A percentile compares a stretch with the other conserved stretches of the same genome.
phyloP scores from a whole-genome alignment of 139 green algal species.

The Diplosphaera chodatii region DNA sequence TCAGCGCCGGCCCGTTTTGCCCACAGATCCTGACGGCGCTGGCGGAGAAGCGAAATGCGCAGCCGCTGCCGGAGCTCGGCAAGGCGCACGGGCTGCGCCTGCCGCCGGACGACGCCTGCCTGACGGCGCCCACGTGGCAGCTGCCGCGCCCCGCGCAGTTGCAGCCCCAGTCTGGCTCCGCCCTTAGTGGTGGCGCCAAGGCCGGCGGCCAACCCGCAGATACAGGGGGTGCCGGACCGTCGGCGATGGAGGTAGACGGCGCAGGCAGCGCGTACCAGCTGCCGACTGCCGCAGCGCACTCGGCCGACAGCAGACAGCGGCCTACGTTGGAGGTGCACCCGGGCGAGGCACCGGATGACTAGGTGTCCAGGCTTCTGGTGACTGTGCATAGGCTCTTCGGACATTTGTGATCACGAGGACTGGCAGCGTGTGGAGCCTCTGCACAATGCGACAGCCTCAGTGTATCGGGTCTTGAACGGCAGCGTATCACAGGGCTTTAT shows the following conservation, averaged over 20 bases:
- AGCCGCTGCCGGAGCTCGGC: slow-evolving; percentile 30
- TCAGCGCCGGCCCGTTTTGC: background rate
- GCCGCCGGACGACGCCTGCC: background rate
- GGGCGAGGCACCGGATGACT: background rate
- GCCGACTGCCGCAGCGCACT: background rate
- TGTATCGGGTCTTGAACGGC: too few species aligned
- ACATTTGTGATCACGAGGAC: background rate
- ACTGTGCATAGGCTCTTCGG: too few species aligned
- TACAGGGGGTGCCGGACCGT: background rate
- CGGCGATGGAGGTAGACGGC: background rate
- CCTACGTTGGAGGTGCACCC: background rate
- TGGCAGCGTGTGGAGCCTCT: too few species aligned
- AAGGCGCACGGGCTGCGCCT: slow-evolving; percentile 21
- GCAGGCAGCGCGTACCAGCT: background rate
- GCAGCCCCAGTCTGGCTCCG: background rate
- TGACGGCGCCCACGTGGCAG: background rate
- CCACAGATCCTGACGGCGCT: slow-evolving; percentile 24
- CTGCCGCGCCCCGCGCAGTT: background rate
- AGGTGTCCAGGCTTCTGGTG: too few species aligned
- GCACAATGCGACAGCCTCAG: too few species aligned
- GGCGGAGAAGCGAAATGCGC: slow-evolving; percentile 34
- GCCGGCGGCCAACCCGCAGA: too few species aligned
- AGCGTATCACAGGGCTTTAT: too few species aligned
- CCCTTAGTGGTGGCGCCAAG: too few species aligned
- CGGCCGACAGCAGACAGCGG: too few species aligned